phyloP scores from a whole-genome alignment of 768 basidiomycete species.

The Phaeolepiota aurea region DNA sequence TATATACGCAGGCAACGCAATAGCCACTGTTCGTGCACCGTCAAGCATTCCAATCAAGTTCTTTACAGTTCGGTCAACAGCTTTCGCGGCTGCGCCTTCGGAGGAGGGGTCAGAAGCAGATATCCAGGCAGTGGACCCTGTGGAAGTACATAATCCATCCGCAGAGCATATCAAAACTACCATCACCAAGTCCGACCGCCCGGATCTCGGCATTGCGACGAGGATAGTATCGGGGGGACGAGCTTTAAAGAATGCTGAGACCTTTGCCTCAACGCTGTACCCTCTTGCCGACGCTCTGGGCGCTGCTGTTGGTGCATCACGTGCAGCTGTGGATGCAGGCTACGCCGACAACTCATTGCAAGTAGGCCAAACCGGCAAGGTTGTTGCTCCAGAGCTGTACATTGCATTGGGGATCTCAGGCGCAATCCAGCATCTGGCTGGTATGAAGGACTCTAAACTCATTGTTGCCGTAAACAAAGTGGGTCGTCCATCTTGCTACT shows the following conservation, averaged over 20 bases:
- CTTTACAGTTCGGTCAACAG: conserved; percentile 90
- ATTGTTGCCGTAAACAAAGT: conserved; percentile 99
- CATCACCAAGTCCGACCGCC: conserved; percentile 84
- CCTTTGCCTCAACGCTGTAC: conserved; percentile 79
- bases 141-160: conserved; percentile 47
- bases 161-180: conserved; percentile 66
- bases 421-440: conserved; percentile 97
- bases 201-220: conserved; percentile 81
- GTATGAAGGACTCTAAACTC: conserved; percentile 98
- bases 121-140: conserved; percentile 53
- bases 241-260: conserved; percentile 89
- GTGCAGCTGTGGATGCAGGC: conserved; percentile 96
- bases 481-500: conserved; percentile 8
- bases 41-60: conserved; percentile 80
- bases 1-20: conserved; percentile 97
- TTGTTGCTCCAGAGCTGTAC: conserved; percentile 95
- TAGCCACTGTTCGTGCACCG: conserved; percentile 80
- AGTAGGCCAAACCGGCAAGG: conserved; percentile 99
- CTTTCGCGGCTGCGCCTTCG: conserved; percentile 62
- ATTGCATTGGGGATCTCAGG: conserved; percentile 96
- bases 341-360: conserved; percentile 97
- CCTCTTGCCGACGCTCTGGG: conserved; percentile 91
- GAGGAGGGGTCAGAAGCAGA: conserved; percentile 49
- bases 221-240: conserved; percentile 93
- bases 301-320: conserved; percentile 95